phyloP scores from a whole-genome alignment of 2,329 filamentous ascomycete genomes.

The Fusarium sp. region DNA sequence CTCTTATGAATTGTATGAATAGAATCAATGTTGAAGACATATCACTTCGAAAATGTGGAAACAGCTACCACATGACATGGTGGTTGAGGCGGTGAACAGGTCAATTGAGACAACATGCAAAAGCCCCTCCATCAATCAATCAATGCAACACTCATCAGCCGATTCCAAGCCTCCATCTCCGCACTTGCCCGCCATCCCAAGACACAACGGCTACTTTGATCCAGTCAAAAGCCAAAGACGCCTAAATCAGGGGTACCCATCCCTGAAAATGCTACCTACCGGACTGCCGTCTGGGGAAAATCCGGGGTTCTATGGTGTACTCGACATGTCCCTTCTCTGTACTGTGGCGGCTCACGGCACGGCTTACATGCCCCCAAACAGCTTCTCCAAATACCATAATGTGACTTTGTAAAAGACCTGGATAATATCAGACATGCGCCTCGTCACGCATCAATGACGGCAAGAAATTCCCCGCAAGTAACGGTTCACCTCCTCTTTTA shows the following conservation, averaged over 20 bases:
- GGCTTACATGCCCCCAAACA: background rate
- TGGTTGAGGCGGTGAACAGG: slow-evolving; percentile 10
- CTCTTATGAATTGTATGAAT: background rate
- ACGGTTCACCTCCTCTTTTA: slow-evolving; percentile 12
- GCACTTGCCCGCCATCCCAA: slow-evolving; percentile 18
- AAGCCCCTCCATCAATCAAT: background rate
- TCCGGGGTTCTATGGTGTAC: slow-evolving; percentile 30
- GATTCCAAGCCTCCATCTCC: slow-evolving; percentile 25
- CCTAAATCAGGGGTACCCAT: slow-evolving; percentile 21
- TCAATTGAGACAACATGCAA: slow-evolving; percentile 4
- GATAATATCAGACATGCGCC: background rate
- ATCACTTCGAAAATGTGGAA: background rate
- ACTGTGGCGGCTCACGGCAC: slow-evolving; percentile 13
- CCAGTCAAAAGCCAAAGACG: slow-evolving; percentile 28
- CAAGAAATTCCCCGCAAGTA: slow-evolving; percentile 31
- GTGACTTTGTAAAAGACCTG: slow-evolving; percentile 11
- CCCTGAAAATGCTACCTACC: slow-evolving; percentile 5
- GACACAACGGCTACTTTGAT: slow-evolving; percentile 8
- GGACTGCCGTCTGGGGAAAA: slow-evolving; percentile 34
- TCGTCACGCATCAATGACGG: slow-evolving; percentile 35
- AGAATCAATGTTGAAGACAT: background rate
- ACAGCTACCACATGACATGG: background rate
- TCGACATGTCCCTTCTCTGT: slow-evolving; percentile 19
- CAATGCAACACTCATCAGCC: slow-evolving; percentile 36
- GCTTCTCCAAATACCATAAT: slow-evolving; percentile 29